Evolutionary conservation across 495 filamentous ascomycete genomes (phyloP), one percentile per base, ranked within the genome.

Genomic region (Talaromyces stipitatus): DNA sequence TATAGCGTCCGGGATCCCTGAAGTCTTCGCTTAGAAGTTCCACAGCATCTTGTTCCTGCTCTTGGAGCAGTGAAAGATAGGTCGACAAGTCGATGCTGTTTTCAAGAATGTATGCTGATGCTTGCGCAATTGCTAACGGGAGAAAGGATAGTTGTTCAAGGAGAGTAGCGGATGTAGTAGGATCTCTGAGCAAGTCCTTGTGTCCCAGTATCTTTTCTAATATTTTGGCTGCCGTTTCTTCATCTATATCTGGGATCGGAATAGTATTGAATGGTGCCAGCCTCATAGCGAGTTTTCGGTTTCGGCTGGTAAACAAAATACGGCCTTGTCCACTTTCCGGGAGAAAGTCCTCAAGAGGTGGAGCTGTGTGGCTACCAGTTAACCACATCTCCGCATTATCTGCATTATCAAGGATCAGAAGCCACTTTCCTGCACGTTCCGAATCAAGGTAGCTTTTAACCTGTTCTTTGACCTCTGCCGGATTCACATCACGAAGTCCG

Each of bases 391-490:
- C 61, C n/a, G n/a, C n/a, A n/a, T n/a, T n/a, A n/a, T n/a, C n/a
- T n/a, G n/a, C n/a, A n/a, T n/a, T n/a, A n/a, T 77, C 74, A 46
- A 72, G 60, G 1, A 78, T 65, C 2, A 77, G 47, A 4, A 77
- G 57, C 74, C 72, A 78, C 14, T 32, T 30, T 0, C 46, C 26
- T n/a, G n/a, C n/a, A 4, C 64, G 32, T 2, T 18, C 52, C 18
- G 62, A 52, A 27, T 65, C 71, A 1, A 80, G 62, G 50, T 70
- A 59, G 0, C 48, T 12, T 48, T 69, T 56, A 0, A 79, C 64
- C 0, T 62, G 51, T 0, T 48, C 56, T 58, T 69, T 72, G 3
- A 62, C 53, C 50, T 68, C 60, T 14, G 38, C 58, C 30, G 64
- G 53, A 27, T 62, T 51, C 60, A 45, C 60, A 12, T 55, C 58